Percentiles rank a stretch among this genome's conserved stretches.
phyloP scores from a whole-genome alignment of 768 basidiomycete species.

The Lactifluus pinguis region DNA sequence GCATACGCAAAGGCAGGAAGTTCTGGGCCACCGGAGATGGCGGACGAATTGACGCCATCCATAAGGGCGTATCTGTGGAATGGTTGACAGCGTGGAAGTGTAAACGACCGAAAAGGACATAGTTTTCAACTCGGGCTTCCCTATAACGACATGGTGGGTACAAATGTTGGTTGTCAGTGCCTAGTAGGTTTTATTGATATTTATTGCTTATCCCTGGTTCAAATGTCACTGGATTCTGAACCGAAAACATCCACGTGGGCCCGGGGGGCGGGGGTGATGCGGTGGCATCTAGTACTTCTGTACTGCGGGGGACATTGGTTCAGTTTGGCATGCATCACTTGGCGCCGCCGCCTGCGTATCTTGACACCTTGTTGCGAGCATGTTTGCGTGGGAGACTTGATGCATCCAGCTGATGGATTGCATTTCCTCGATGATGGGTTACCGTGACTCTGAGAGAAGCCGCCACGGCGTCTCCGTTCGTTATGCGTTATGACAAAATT shows the following conservation, averaged over 20 bases:
- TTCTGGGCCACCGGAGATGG: not conserved
- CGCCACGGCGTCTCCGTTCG: too few species aligned
- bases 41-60: not conserved
- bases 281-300: not conserved
- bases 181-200: not conserved
- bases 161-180: not conserved
- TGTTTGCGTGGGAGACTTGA: not conserved
- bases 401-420: not conserved
- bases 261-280: not conserved
- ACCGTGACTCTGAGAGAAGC: too few species aligned
- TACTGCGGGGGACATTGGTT: not conserved
- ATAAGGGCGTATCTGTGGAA: not conserved
- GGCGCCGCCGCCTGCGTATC: not conserved
- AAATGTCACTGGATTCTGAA: not conserved
- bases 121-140: not conserved
- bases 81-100: not conserved
- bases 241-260: not conserved
- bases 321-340: not conserved
- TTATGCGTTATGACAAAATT: too few species aligned
- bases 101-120: not conserved
- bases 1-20: not conserved
- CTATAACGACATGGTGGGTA: not conserved
- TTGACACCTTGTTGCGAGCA: not conserved
- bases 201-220: not conserved
- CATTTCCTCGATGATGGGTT: not conserved